phyloP scores from a whole-genome alignment of 2,329 filamentous ascomycete species.

The Botrytis deweyae region DNA sequence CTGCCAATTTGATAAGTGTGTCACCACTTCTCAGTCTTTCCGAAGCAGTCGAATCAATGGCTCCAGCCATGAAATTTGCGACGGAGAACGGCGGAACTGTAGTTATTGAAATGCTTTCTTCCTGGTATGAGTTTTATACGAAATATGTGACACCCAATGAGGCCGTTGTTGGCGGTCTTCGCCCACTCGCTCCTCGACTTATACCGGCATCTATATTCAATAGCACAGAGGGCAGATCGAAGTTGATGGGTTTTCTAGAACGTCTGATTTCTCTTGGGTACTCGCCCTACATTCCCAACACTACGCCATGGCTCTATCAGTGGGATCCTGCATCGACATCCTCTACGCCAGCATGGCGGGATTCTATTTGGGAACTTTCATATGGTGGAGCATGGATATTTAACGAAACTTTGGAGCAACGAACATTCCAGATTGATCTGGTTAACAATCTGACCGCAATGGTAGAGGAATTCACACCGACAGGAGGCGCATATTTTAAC shows the following conservation, averaged over 20 bases:
- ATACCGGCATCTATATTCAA: slow-evolving; percentile 24
- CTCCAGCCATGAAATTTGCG: slow-evolving; percentile 22
- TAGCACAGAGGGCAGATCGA: slow-evolving; percentile 13
- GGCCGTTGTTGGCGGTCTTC: slow-evolving; percentile 21
- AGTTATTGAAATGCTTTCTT: slow-evolving; percentile 22
- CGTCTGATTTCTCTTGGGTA: slow-evolving; percentile 20
- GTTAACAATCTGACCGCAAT: slow-evolving; percentile 5
- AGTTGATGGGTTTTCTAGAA: slow-evolving; percentile 23
- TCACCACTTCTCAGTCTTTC: slow-evolving; percentile 25
- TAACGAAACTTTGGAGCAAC: slow-evolving; percentile 22
- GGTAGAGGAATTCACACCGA: slow-evolving; percentile 20
- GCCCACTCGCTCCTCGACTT: slow-evolving; percentile 19
- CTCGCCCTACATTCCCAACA: slow-evolving; percentile 25
- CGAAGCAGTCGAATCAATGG: slow-evolving; percentile 25
- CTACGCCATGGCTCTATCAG: slow-evolving; percentile 25
- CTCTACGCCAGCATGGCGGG: slow-evolving; percentile 25
- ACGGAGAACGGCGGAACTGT: slow-evolving; percentile 19
- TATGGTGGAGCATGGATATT: slow-evolving; percentile 17
- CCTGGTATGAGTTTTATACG: slow-evolving; percentile 26
- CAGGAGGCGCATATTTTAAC: slow-evolving; percentile 28
- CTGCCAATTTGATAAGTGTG: slow-evolving; percentile 24
- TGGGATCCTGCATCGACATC: slow-evolving; percentile 26
- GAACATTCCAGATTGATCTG: slow-evolving; percentile 1
- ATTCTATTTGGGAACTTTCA: slow-evolving; percentile 24
- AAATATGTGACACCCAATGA: slow-evolving; percentile 24